Evolutionary conservation across 768 basidiomycete genomes (phyloP), one percentile per base, ranked within the genome.

Genomic region (Macrolepiota dolichaula): DNA sequence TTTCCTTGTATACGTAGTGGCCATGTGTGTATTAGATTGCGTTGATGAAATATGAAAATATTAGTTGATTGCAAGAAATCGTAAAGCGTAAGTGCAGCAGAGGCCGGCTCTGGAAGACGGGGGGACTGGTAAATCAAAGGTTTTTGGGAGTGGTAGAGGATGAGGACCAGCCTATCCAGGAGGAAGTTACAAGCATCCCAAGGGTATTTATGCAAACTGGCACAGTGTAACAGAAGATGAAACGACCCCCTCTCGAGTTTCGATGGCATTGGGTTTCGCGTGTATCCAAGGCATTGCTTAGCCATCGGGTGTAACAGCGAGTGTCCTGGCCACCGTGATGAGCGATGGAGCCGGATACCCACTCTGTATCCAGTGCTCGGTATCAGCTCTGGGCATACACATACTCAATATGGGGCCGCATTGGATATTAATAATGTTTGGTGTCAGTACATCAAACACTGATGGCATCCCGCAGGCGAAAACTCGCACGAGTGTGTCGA

Each of bases 121-220:
- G 62, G 47, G 59, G 62, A 55, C n/a, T 22, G 35, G 46, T 37
- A 51, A 24, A 12, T 42, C 54, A 27, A 49, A 59, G 62, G 42
- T 55, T 57, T 57, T 61, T 60, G 50, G 63, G 47, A 66, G 61
- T n/a, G n/a, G 63, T 62, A 63, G 64, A 68, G 67, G 73, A 72
- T 71, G 66, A 80, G 80, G 79, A 72, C 79, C 79, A 80, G 80
- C 79, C 77, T 78, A 77, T 77, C 72, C 29, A 59, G 64, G 60
- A 59, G 55, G 46, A 54, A 29, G 55, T 58, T 58, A 59, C 44
- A 53, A 50, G 38, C 29, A 36, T 54, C 59, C 46, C n/a, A 53
- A 59, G 67, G 70, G 68, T 78, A 75, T 78, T 76, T 77, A 70
- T 72, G 63, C 55, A 27, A 49, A 32, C 63, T 63, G 19, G 24